Evolutionary conservation across 2,329 filamentous ascomycete genomes (phyloP).

Genomic region (Talaromyces islandicus): DNA sequence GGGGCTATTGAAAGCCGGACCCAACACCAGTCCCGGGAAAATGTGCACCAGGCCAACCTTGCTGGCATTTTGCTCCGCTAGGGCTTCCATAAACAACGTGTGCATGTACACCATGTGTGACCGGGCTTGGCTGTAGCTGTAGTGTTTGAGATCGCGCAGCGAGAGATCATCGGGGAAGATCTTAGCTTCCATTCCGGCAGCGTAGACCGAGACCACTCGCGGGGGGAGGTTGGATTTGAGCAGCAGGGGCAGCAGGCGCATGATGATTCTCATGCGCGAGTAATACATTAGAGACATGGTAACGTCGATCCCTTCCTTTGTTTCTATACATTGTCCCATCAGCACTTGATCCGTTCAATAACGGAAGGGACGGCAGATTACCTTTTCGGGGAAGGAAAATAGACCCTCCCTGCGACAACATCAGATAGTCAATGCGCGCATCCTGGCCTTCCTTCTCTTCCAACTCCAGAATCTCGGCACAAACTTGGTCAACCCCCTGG

Average conservation of each 20-base stretch:
- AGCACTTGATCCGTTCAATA: background rate
- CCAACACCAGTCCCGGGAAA: constrained; percentile 7
- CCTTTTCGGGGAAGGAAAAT: constrained; percentile 6
- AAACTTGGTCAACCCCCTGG: constrained; percentile 3
- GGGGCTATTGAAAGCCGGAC: background rate
- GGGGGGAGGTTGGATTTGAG: constrained; percentile 7
- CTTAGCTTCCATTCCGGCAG: constrained; percentile 7
- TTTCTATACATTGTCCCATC: constrained; percentile 2
- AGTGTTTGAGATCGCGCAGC: constrained; percentile 7
- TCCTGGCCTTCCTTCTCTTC: constrained; percentile 5
- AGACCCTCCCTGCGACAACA: constrained; percentile 7
- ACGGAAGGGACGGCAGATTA: background rate
- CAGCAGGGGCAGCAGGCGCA: constrained; percentile 3
- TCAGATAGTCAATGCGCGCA: constrained; percentile 9
- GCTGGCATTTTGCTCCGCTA: constrained; percentile 5
- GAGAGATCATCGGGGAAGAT: constrained; percentile 7
- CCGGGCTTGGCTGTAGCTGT: constrained; percentile 6
- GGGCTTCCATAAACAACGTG: constrained; percentile 7
- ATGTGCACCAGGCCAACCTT: constrained; percentile 4
- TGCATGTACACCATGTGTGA: constrained; percentile 11
- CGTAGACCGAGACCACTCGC: constrained; percentile 5
- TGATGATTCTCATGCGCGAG: constrained; percentile 6
- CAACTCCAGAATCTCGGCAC: constrained; percentile 2
- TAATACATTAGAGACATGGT: constrained; percentile 11
- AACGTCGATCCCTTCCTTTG: constrained; percentile 8